Evolutionary conservation across 371 early-diverging fungal species (phyloP), one percentile per base, ranked within the genome.

Genomic region (Funneliformis caledonium): DNA sequence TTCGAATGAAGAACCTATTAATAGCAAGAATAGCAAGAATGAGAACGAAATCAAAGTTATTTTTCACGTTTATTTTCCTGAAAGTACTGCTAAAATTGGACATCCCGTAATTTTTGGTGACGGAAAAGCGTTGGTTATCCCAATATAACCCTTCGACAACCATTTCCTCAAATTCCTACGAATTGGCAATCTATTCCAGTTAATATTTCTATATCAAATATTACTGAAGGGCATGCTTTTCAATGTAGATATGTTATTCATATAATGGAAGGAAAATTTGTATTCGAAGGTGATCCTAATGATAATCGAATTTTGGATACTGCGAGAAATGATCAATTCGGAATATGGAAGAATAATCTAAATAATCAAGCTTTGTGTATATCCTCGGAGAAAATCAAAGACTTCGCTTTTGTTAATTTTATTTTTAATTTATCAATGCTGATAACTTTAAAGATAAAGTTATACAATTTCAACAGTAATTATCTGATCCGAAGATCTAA

Each of bases 401-500:
- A 12, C 12, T 11, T 14, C 16, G 52, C 12, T 50, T 50, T 50
- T 50, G 52, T 12, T 4, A 16, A 50, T 50, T 50, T 4, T 50
- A 50, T 50, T 2, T 50, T 12, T 50, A 50, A 50, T 16, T 50
- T 50, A 50, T 50, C 12, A 4, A 2, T 3, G 16, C 16, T 50
- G 9, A 22, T 42, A 76, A 76, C 33, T 14, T 61, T n/a, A 76
- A 76, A 42, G 60, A 59, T 31, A 76, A 56, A 47, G n/a, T 76
- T 42, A 61, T 60, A 6, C 62, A 76, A 33, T 76, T 61, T 61
- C 76, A 61, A 59, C 11, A 19, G 7, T 12, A 61, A 26, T 31
- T 26, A 10, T 26, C 26, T 26, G 42, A 76, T 42, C 10, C n/a
- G 6, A 31, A 22, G 8, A 16, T 4, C 2, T 22, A 3, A 45